A percentile compares a stretch with the other conserved stretches of the same genome.
Evolutionary conservation across 2,329 filamentous ascomycete species (phyloP).

Genomic region (Diaporthe humulicola): DNA sequence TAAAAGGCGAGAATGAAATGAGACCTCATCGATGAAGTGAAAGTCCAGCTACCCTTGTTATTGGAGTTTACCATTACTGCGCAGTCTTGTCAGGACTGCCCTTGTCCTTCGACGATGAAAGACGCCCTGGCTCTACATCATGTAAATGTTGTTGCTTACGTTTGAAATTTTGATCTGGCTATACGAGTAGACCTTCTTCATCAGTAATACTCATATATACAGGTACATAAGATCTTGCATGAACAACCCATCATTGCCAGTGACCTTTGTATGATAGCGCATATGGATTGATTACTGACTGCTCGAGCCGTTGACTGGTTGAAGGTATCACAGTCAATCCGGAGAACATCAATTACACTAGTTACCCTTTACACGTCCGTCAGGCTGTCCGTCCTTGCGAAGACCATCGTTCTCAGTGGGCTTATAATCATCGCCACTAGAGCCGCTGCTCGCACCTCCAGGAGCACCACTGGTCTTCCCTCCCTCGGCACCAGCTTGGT

Average conservation of each 20-base stretch:
- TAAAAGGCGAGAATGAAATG: no score
- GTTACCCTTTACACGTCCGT: conserved; percentile 31
- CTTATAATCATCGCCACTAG: conserved; percentile 14
- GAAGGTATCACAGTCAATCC: neutral
- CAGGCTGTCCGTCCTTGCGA: conserved; percentile 25
- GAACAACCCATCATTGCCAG: no score
- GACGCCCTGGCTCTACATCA: neutral
- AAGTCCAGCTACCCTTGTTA: neutral
- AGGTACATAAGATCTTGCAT: neutral
- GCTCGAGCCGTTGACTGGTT: neutral
- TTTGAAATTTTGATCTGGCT: neutral
- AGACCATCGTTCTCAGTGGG: conserved; percentile 31
- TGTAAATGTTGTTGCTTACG: neutral
- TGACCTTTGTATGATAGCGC: no score
- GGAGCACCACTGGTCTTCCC: conserved; percentile 19
- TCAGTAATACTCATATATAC: no score
- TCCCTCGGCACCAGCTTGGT: conserved; percentile 24
- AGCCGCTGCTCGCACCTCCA: neutral
- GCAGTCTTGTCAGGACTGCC: neutral
- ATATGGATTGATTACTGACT: no score
- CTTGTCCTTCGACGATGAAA: no score
- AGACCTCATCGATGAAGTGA: neutral
- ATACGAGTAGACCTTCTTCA: neutral
- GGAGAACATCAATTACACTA: neutral
- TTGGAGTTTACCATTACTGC: neutral